phyloP scores from a whole-genome alignment of 176 grass and related monocot species.

The Melocanna baccifera region DNA sequence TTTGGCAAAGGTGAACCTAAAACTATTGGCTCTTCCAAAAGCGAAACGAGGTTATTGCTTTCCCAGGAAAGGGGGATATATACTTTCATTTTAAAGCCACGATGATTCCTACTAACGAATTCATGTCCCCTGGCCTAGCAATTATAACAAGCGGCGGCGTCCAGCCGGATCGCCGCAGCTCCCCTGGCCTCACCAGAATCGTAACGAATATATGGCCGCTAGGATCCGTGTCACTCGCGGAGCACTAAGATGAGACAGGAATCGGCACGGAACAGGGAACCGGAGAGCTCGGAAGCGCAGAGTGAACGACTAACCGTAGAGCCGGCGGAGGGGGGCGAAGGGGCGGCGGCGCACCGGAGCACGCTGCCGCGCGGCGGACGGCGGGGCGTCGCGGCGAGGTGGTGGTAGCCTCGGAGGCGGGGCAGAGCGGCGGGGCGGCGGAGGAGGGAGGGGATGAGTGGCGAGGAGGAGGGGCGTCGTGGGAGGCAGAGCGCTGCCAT shows the following conservation, averaged over 20 bases:
- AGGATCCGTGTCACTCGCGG: background rate
- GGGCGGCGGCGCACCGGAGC: background rate
- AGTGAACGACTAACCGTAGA: conserved; percentile 28
- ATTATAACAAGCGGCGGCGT: background rate
- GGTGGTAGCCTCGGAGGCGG: background rate
- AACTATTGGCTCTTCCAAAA: background rate
- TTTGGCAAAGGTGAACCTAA: background rate
- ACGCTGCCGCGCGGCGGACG: background rate
- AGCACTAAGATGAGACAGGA: background rate
- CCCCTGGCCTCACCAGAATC: background rate
- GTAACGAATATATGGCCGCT: background rate
- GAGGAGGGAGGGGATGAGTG: background rate
- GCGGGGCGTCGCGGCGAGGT: background rate
- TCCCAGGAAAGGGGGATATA: background rate
- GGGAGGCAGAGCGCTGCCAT: conserved; percentile 39
- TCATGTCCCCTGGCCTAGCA: background rate
- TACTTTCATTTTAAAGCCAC: background rate
- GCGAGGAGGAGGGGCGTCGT: background rate
- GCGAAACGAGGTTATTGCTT: background rate
- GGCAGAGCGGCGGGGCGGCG: background rate
- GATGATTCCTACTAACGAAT: background rate
- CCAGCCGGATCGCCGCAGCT: background rate
- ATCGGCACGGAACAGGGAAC: background rate
- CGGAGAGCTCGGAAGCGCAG: background rate
- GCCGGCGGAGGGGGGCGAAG: background rate